phyloP scores from a whole-genome alignment of 352 stramenopile species.

The Saprolegnia parasitica region DNA sequence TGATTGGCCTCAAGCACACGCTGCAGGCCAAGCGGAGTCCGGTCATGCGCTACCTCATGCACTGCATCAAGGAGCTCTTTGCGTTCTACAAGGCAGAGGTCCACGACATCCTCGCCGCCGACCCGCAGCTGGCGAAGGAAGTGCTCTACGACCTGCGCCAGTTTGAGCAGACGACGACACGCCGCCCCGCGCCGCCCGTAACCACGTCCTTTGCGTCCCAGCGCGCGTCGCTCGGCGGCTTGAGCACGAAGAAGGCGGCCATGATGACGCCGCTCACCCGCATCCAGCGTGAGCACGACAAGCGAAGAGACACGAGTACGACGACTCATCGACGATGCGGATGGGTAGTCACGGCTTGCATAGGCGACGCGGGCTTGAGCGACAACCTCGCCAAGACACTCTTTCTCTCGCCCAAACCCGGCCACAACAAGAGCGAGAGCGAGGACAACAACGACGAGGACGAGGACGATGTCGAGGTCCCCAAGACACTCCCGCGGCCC shows the following conservation, averaged over 20 bases:
- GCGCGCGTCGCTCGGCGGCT: not conserved
- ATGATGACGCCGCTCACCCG: constrained; percentile 29
- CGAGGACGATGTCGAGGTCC: too few relatives aligned
- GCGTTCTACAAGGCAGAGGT: constrained; percentile 91
- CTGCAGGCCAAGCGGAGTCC: constrained; percentile 92
- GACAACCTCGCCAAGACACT: constrained; percentile 3
- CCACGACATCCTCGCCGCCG: constrained; percentile 88
- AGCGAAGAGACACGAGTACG: too few relatives aligned
- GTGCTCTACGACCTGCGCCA: constrained; percentile 94
- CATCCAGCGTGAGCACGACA: constrained; percentile 19
- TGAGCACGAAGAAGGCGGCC: not conserved
- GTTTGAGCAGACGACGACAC: constrained; percentile 28
- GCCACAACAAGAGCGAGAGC: not conserved
- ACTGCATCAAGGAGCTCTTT: constrained; percentile 93
- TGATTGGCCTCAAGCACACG: constrained; percentile 94
- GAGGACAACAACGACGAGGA: not conserved
- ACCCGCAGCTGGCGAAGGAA: constrained; percentile 93
- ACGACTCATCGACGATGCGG: too few relatives aligned
- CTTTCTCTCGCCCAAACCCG: not conserved
- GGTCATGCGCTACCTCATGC: constrained; percentile 90
- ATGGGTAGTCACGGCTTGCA: too few relatives aligned
- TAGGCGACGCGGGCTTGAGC: constrained; percentile 4
- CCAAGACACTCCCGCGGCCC: not conserved
- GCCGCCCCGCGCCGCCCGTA: not conserved
- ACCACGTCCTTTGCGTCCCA: not conserved